phyloP scores from a whole-genome alignment of 768 basidiomycete species.

The Pisolithus tinctorius region DNA sequence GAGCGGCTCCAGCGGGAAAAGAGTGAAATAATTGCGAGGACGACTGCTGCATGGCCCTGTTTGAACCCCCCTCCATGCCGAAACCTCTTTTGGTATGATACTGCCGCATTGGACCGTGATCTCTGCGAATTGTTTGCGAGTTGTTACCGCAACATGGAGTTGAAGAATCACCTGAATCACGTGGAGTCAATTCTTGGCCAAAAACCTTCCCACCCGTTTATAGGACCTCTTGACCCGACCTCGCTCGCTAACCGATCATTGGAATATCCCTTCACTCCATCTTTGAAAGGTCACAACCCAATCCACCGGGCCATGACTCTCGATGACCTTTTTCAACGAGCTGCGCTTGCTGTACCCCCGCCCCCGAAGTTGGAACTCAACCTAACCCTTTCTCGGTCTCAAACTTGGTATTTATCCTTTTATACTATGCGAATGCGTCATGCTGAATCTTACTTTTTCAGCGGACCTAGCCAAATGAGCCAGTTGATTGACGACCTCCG shows the following conservation, averaged over 20 bases:
- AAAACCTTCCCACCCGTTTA: neutral
- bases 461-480: neutral
- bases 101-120: neutral
- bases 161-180: slow-evolving; percentile 6
- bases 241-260: slow-evolving; percentile 1
- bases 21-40: neutral
- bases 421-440: too few species aligned
- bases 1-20: neutral
- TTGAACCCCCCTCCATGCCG: neutral
- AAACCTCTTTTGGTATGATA: slow-evolving; percentile 1
- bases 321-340: slow-evolving; percentile 2
- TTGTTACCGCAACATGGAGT: slow-evolving; percentile 10
- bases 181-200: slow-evolving; percentile 9
- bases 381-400: slow-evolving; percentile 6
- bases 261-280: neutral
- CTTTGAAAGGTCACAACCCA: neutral
- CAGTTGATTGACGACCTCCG: neutral
- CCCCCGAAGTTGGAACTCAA: neutral
- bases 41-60: slow-evolving; percentile 11
- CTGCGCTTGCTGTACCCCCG: neutral
- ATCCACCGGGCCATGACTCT: neutral
- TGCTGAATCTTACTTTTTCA: neutral
- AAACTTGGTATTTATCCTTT: neutral
- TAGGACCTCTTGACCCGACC: neutral
- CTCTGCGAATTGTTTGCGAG: slow-evolving; percentile 6